Evolutionary conservation across 345 rosid genomes (phyloP).

Genomic region (Rubroshorea leprosula): DNA sequence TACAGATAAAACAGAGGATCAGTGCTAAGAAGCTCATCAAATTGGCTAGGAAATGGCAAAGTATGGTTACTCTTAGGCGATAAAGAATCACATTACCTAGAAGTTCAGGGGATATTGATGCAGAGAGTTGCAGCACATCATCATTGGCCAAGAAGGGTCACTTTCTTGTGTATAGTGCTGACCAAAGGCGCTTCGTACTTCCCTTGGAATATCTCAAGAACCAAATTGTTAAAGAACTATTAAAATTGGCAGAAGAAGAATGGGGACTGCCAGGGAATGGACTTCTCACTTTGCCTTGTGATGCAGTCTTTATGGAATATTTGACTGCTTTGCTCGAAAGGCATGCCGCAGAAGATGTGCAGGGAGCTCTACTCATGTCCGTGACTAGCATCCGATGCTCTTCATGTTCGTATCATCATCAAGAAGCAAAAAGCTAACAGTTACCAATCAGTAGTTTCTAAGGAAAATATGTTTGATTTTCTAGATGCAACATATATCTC

Average conservation of each 20-base stretch:
- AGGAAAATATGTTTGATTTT: not conserved
- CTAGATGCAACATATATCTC: not conserved
- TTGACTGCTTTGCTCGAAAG: slow-evolving; percentile 15
- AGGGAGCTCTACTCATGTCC: slow-evolving; percentile 17
- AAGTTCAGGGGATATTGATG: not conserved
- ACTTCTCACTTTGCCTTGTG: slow-evolving; percentile 31
- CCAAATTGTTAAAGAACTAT: slow-evolving; percentile 18
- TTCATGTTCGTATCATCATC: not conserved
- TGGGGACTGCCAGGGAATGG: slow-evolving; percentile 24
- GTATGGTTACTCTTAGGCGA: slow-evolving; percentile 16
- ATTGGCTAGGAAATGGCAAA: slow-evolving; percentile 35
- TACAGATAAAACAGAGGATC: slow-evolving; percentile 13
- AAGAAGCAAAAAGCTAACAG: not conserved
- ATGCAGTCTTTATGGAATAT: slow-evolving; percentile 26
- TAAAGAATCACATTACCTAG: slow-evolving; percentile 21
- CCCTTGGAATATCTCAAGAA: slow-evolving; percentile 24
- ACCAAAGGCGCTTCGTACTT: slow-evolving; percentile 20
- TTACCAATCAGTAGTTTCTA: not conserved
- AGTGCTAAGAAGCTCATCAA: slow-evolving; percentile 25
- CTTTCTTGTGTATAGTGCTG: slow-evolving; percentile 26
- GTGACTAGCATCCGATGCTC: slow-evolving; percentile 4
- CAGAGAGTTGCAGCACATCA: slow-evolving; percentile 5
- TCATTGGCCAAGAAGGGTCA: slow-evolving; percentile 20
- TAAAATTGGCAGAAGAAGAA: slow-evolving; percentile 30
- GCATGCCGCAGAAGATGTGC: slow-evolving; percentile 8